A percentile compares a stretch with the other conserved stretches of the same genome.
Evolutionary conservation across 176 grass and related monocot genomes (phyloP).

Genomic region (Stipa capillata): DNA sequence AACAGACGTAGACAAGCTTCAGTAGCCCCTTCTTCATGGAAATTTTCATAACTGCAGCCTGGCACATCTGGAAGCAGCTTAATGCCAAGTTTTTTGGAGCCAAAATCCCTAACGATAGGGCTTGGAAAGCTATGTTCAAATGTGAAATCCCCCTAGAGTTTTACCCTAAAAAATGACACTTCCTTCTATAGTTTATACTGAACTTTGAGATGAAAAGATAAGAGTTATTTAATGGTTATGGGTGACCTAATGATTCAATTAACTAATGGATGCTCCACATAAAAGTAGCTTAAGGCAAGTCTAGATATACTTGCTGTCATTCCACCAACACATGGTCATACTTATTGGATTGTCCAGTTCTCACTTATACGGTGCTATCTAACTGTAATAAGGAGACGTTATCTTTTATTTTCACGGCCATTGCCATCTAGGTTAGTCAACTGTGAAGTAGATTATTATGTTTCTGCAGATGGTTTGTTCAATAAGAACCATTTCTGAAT

Average conservation of each 20-base stretch:
- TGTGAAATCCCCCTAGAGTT: no score
- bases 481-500: not conserved
- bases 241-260: not conserved
- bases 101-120: no score
- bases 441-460: not conserved
- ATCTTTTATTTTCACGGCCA: not conserved
- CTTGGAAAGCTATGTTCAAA: no score
- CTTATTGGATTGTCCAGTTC: not conserved
- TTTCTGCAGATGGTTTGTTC: not conserved
- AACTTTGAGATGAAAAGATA: not conserved
- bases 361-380: not conserved
- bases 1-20: no score
- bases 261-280: not conserved
- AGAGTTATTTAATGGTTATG: not conserved
- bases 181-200: no score
- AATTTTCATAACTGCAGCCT: no score
- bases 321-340: not conserved
- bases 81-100: no score
- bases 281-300: not conserved
- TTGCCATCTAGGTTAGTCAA: constrained; percentile 1
- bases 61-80: no score
- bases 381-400: not conserved
- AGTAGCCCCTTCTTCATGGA: no score
- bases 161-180: no score
- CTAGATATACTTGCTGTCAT: not conserved